A percentile compares a stretch with the other conserved stretches of the same genome.
Conservation (phyloP, 805 yeast genomes). For the Candida pseudofarinosa region DNA sequence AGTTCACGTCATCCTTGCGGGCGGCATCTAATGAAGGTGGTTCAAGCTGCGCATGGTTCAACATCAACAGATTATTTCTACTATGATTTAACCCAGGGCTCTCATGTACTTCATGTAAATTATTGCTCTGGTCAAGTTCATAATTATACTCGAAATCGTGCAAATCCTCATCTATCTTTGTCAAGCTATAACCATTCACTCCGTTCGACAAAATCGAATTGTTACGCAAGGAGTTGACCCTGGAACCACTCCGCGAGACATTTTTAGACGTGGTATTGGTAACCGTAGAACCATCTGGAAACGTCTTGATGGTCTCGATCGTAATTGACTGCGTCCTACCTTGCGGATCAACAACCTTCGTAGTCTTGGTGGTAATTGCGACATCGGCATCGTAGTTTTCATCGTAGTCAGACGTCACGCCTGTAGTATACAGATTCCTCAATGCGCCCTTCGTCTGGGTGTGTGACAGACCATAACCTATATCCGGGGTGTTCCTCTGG, state of each 20-base stretch:
- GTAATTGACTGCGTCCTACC: conserved; percentile 30
- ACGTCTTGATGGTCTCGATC: conserved; percentile 7
- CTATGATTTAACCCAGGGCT: not conserved
- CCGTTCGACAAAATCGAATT: conserved; percentile 11
- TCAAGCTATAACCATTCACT: conserved; percentile 19
- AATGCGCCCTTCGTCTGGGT: conserved; percentile 8
- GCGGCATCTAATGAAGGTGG: not conserved
- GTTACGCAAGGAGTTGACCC: conserved; percentile 20
- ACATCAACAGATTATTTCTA: not conserved
- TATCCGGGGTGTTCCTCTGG: conserved; percentile 4
- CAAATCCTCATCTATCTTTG: conserved; percentile 41
- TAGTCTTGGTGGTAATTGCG: conserved; percentile 38
- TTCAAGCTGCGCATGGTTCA: not conserved
- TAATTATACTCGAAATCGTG: conserved; percentile 41
- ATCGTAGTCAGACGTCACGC: conserved; percentile 9
- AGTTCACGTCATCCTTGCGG: not conserved
- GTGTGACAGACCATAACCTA: not conserved
- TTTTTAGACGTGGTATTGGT: conserved; percentile 41
- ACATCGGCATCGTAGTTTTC: conserved; percentile 19
- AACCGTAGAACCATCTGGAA: conserved; percentile 41
- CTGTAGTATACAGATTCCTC: not conserved
- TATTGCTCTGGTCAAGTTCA: conserved; percentile 22
- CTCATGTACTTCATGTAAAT: not conserved
- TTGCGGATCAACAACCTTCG: conserved; percentile 35
- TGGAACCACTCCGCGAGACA: conserved; percentile 23